Percentiles rank a stretch among this genome's conserved stretches.
These are phyloP conservation scores for Neopestalotiopsis rosae DNA, from an alignment of 2,329 filamentous ascomycete genomes.

Conservation along the genomic window DNA sequence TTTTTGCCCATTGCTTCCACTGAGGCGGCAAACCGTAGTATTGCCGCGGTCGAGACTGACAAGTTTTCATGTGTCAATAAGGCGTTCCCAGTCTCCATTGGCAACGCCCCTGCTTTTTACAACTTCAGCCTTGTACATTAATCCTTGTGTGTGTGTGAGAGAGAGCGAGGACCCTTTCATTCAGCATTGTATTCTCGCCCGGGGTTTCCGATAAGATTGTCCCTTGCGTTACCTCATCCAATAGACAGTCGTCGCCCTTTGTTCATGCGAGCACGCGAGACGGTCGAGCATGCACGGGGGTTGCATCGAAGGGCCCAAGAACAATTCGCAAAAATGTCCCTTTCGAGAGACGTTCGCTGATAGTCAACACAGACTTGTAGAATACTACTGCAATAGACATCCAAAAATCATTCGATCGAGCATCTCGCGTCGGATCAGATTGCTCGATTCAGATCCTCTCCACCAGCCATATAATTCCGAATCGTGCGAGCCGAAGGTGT, in stretches of 20 bases:
- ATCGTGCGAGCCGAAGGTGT: background rate
- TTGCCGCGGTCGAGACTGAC: background rate
- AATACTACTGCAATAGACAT: background rate
- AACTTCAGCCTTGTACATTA: background rate
- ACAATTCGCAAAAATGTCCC: background rate
- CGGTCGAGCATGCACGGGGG: background rate
- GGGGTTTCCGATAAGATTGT: conserved; percentile 3
- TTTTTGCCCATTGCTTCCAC: background rate
- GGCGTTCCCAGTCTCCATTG: background rate
- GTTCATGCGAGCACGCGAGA: background rate
- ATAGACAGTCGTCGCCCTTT: background rate
- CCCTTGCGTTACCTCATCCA: background rate
- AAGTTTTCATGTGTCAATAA: background rate
- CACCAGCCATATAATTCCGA: background rate
- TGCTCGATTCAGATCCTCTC: conserved; percentile 4
- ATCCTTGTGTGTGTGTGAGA: background rate
- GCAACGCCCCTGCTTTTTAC: background rate
- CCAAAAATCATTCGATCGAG: background rate
- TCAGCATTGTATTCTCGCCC: background rate
- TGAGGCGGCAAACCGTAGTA: background rate
- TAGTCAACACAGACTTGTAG: background rate
- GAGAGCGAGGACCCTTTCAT: background rate
- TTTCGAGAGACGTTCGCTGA: background rate
- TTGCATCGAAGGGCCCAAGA: background rate
- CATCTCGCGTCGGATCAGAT: conserved; percentile 7